phyloP scores from a whole-genome alignment of 139 green algal genomes.

The Chlamydomonas sp. region DNA sequence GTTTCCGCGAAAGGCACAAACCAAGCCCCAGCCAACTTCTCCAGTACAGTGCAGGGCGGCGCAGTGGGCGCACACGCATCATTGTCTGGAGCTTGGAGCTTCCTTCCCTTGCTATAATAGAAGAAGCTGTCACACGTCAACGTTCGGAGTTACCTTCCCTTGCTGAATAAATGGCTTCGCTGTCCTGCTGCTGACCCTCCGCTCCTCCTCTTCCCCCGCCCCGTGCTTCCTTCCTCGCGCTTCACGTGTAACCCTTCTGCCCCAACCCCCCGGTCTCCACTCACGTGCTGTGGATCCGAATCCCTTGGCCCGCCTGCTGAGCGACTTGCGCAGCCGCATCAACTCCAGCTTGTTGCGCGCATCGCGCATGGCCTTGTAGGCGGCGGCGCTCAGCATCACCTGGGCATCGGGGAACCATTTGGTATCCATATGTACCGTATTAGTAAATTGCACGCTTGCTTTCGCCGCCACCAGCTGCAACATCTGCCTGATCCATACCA shows the following conservation, averaged over 20 bases:
- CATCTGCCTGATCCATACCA: neutral
- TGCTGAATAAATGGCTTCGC: too few species aligned
- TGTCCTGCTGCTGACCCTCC: neutral
- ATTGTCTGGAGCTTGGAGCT: too few species aligned
- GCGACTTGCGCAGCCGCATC: neutral
- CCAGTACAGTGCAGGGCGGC: too few species aligned
- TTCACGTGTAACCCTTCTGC: neutral
- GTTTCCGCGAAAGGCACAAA: too few species aligned
- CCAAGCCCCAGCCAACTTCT: too few species aligned
- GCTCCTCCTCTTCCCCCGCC: neutral
- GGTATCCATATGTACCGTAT: too few species aligned
- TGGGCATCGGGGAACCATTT: neutral
- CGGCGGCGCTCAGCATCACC: conserved; percentile 20
- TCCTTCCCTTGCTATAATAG: too few species aligned
- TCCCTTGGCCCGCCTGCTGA: conserved; percentile 3
- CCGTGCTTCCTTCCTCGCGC: neutral
- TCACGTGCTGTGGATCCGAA: conserved; percentile 31
- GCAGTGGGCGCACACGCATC: too few species aligned
- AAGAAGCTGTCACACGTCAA: too few species aligned
- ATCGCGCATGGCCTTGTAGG: conserved; percentile 35
- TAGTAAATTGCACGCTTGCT: too few species aligned
- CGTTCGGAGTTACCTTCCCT: neutral
- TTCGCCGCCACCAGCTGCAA: too few species aligned
- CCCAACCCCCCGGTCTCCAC: neutral
- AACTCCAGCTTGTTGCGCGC: conserved; percentile 31